Conservation (phyloP, 2,329 filamentous ascomycete species). For the Tolypocladium endophyticum region DNA sequence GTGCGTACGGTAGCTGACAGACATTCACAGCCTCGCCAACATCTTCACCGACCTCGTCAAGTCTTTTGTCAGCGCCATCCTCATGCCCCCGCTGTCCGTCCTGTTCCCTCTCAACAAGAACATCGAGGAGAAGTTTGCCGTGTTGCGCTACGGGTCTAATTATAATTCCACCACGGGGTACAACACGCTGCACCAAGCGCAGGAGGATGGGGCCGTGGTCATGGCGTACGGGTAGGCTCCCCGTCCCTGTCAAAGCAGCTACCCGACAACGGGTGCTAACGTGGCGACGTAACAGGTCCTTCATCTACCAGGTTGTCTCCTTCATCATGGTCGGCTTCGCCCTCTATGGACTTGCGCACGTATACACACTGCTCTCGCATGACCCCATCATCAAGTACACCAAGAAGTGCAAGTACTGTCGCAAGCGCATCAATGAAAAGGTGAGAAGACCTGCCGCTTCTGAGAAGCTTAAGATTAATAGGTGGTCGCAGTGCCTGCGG, state of each 20-base stretch:
- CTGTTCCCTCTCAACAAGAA: constrained; percentile 60
- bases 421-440: constrained; percentile 52
- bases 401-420: constrained; percentile 58
- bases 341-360: constrained; percentile 51
- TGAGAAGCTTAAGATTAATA: neutral
- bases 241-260: neutral
- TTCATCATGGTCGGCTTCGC: constrained; percentile 56
- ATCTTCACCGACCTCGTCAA: constrained; percentile 63
- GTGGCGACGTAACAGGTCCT: constrained; percentile 30
- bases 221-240: constrained; percentile 56
- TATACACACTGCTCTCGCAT: constrained; percentile 50
- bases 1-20: constrained; percentile 3
- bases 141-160: constrained; percentile 47
- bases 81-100: constrained; percentile 59
- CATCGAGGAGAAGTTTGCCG: constrained; percentile 64
- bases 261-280: neutral
- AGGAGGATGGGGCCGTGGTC: constrained; percentile 61
- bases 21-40: constrained; percentile 45
- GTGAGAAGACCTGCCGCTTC: constrained; percentile 22
- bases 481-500: constrained; percentile 23
- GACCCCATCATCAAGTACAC: constrained; percentile 63
- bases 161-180: constrained; percentile 45
- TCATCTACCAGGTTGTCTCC: constrained; percentile 53
- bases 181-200: constrained; percentile 59
- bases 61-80: constrained; percentile 59